phyloP scores from a whole-genome alignment of 2,329 filamentous ascomycete species.

The Calonectria crousiana region DNA sequence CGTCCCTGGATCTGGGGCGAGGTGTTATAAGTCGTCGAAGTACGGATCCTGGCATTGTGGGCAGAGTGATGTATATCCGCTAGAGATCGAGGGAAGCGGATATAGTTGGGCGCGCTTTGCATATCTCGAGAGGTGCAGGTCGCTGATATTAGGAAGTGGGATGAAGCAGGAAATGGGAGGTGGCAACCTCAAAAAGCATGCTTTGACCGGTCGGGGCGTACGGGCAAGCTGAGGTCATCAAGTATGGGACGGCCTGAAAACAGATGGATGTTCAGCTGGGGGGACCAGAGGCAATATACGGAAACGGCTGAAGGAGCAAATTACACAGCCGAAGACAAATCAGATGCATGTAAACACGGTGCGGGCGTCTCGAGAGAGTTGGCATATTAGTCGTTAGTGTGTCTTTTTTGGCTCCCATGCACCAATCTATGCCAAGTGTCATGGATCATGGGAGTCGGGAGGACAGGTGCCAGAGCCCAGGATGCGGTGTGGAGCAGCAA shows the following conservation, averaged over 20 bases:
- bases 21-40: slow-evolving; percentile 41
- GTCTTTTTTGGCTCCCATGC: slow-evolving; percentile 12
- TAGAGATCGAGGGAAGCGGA: background rate
- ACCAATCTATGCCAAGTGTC: slow-evolving; percentile 21
- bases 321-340: slow-evolving; percentile 24
- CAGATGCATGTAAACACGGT: slow-evolving; percentile 35
- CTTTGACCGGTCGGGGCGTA: background rate
- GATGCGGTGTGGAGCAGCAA: slow-evolving; percentile 23
- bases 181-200: background rate
- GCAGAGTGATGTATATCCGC: slow-evolving; percentile 15
- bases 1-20: slow-evolving; percentile 26
- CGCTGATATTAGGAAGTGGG: background rate
- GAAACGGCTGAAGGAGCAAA: slow-evolving; percentile 7
- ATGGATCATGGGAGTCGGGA: slow-evolving; percentile 23
- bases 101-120: slow-evolving; percentile 28
- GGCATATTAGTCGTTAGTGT: slow-evolving; percentile 16
- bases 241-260: slow-evolving; percentile 31
- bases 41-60: slow-evolving; percentile 40
- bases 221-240: slow-evolving; percentile 29
- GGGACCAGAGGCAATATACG: slow-evolving; percentile 31
- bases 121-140: slow-evolving; percentile 28
- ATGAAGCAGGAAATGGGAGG: slow-evolving; percentile 14
- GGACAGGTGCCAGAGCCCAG: slow-evolving; percentile 10
- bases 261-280: slow-evolving; percentile 25
- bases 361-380: slow-evolving; percentile 23